phyloP scores from a whole-genome alignment of 345 rosid genomes.

The Pugionium cornutum region DNA sequence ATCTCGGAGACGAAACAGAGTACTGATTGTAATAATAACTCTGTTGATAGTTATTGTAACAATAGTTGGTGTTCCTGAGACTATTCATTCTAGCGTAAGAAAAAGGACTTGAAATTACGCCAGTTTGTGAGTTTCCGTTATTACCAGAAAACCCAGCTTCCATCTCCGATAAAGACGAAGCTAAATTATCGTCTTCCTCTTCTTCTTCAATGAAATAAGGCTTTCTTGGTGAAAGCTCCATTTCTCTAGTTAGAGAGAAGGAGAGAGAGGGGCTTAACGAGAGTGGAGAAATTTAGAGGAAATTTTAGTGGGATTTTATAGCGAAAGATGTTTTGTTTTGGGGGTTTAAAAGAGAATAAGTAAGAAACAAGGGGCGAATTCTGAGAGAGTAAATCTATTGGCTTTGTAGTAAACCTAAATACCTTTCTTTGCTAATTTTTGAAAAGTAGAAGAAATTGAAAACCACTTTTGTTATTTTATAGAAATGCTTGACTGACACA shows the following conservation, averaged over 20 bases:
- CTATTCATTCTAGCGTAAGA: slow-evolving; percentile 48
- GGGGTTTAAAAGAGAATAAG: slow-evolving; percentile 23
- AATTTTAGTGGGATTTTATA: slow-evolving; percentile 42
- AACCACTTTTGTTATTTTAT: slow-evolving; percentile 32
- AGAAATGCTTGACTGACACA: slow-evolving; percentile 27
- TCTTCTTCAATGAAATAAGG: slow-evolving; percentile 55
- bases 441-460: slow-evolving; percentile 31
- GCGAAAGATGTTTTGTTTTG: slow-evolving; percentile 25
- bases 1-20: slow-evolving; percentile 57
- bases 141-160: slow-evolving; percentile 61
- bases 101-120: slow-evolving; percentile 43
- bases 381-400: slow-evolving; percentile 50
- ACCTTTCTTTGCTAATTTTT: slow-evolving; percentile 15
- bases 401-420: slow-evolving; percentile 32
- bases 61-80: slow-evolving; percentile 39
- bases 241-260: slow-evolving; percentile 3
- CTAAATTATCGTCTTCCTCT: slow-evolving; percentile 56
- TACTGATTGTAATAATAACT: slow-evolving; percentile 34
- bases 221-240: slow-evolving; percentile 44
- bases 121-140: slow-evolving; percentile 10
- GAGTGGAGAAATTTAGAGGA: slow-evolving; percentile 25
- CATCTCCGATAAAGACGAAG: slow-evolving; percentile 59
- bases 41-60: slow-evolving; percentile 18
- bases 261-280: slow-evolving; percentile 19
- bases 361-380: slow-evolving; percentile 49